A percentile compares a stretch with the other conserved stretches of the same genome.
These are phyloP conservation scores for Blastobotrys americana DNA, from an alignment of 805 yeast genomes.

Conservation along the genomic window DNA sequence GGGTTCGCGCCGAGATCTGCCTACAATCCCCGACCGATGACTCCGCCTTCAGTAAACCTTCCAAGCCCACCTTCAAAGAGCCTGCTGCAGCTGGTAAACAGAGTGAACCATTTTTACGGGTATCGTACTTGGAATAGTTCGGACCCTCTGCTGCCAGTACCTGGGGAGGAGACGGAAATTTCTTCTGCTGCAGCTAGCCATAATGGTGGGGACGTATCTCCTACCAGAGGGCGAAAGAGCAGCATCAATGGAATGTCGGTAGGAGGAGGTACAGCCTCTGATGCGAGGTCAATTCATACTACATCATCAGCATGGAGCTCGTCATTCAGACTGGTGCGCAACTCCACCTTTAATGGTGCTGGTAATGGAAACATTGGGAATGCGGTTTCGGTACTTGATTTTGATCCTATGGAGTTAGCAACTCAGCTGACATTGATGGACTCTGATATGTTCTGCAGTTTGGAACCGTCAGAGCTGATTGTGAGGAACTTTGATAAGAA, in stretches of 20 bases:
- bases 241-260: not conserved
- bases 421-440: constrained; percentile 31
- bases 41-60: not conserved
- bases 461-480: constrained; percentile 29
- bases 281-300: constrained; percentile 3
- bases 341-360: not conserved
- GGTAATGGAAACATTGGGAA: not conserved
- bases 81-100: not conserved
- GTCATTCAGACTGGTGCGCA: constrained; percentile 9
- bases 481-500: constrained; percentile 31
- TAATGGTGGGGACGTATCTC: not conserved
- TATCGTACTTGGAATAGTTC: constrained; percentile 1
- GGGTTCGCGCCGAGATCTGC: constrained; percentile 2
- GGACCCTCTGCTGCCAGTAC: constrained; percentile 1
- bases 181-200: too few species aligned
- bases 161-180: not conserved
- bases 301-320: constrained; percentile 15
- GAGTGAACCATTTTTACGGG: constrained; percentile 1
- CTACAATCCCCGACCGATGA: not conserved
- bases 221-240: not conserved
- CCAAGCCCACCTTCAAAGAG: constrained; percentile 2
- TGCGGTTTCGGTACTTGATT: constrained; percentile 21
- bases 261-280: not conserved
- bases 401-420: constrained; percentile 30
- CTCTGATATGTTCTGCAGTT: constrained; percentile 22